Conservation (phyloP, 2,329 filamentous ascomycete genomes). For the Apiospora sp. region DNA sequence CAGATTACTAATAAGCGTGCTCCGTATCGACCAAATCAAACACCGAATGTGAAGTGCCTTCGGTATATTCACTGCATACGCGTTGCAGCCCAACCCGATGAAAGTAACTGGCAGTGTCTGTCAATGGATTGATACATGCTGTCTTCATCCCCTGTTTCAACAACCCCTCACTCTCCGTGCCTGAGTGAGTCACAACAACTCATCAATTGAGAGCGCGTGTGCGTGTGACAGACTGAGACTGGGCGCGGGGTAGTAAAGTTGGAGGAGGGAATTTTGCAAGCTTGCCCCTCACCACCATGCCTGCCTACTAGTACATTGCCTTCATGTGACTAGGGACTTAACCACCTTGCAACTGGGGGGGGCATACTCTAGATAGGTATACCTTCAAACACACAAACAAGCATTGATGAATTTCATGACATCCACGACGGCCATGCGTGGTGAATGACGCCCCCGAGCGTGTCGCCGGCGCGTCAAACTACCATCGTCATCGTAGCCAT, state of each 20-base stretch:
- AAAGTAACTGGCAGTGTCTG: background rate
- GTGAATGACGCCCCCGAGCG: constrained; percentile 7
- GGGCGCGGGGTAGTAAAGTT: constrained; percentile 9
- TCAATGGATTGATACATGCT: background rate
- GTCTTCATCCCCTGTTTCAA: background rate
- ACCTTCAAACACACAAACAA: background rate
- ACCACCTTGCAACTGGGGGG: background rate
- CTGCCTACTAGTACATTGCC: background rate
- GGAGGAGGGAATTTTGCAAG: background rate
- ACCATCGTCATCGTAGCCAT: background rate
- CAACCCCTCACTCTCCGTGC: background rate
- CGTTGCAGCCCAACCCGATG: constrained; percentile 4
- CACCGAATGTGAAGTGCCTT: background rate
- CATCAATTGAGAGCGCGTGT: background rate
- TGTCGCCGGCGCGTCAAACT: constrained; percentile 3
- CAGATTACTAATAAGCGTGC: background rate
- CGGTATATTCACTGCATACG: background rate
- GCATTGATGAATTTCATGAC: background rate
- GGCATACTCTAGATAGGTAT: background rate
- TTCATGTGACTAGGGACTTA: too few relatives aligned
- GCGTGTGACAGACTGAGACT: background rate
- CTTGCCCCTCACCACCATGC: constrained; percentile 16
- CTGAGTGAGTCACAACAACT: constrained; percentile 8
- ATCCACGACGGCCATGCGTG: background rate
- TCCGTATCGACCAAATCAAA: background rate